These are phyloP conservation scores for Chlorella sp. DNA, from an alignment of 139 green algal genomes.

Conservation along the genomic window DNA sequence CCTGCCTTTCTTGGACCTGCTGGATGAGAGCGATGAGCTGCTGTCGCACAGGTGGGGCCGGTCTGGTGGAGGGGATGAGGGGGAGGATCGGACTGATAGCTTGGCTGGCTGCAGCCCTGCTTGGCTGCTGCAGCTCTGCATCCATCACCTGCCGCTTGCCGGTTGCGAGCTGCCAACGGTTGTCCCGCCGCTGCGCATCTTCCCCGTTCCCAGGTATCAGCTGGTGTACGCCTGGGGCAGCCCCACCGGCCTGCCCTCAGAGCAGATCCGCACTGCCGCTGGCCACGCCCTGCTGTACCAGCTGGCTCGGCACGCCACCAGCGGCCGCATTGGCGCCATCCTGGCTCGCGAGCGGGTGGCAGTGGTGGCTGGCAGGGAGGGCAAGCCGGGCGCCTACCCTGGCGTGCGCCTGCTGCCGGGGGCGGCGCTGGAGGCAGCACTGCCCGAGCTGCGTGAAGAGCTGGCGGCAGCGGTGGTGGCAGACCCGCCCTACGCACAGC, in stretches of 20 bases:
- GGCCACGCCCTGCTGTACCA: too few species aligned
- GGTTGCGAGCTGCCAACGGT: too few species aligned
- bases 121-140: too few species aligned
- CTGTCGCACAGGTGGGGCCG: slow-evolving; percentile 62
- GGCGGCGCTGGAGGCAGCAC: slow-evolving; percentile 15
- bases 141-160: too few species aligned
- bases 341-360: neutral
- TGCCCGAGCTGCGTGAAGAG: neutral
- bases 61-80: too few species aligned
- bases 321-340: too few species aligned
- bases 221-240: neutral
- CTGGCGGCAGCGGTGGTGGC: slow-evolving; percentile 44
- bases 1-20: slow-evolving; percentile 59
- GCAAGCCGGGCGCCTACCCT: neutral
- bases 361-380: neutral
- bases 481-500: slow-evolving; percentile 46
- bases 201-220: neutral
- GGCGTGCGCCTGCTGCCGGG: slow-evolving; percentile 59
- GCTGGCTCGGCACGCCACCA: too few species aligned
- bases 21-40: slow-evolving; percentile 75
- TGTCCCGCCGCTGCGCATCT: too few species aligned
- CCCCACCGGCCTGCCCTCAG: too few species aligned
- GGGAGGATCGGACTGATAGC: too few species aligned
- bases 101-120: too few species aligned
- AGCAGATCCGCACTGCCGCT: too few species aligned